Base-by-base conservation (phyloP, 108 stramenopile species). In the Hondaea fermentalgiana region DNA sequence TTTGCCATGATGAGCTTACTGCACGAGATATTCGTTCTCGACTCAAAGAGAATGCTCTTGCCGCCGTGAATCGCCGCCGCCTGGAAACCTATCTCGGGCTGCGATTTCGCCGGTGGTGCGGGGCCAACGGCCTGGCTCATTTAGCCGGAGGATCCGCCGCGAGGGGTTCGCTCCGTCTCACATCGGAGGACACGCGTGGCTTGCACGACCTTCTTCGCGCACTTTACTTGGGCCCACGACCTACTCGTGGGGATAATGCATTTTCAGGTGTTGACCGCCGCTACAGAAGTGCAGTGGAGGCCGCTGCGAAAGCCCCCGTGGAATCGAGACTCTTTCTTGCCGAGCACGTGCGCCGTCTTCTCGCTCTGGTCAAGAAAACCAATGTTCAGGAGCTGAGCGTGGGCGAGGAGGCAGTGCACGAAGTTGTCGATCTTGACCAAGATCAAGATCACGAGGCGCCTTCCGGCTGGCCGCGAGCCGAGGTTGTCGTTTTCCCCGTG, bases 1-100 rank as follows among this genome's bases (percentile, higher is more conserved):
- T 98, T 90, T 97, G 97, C n/a, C 95, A 95, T 88, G 97, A 98
- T 76, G 96, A 97, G 58, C 91, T 91, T 23, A 69, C 64, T 17
- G 64, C 64, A 23, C 64, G 64, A 14, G 64, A 69, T 23, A 69
- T 69, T 69, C 64, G 64, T 17, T 14, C 35, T 16, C 64, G 64
- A 1, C 17, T 69, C 8, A 14, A 23, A 23, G 64, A 17, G 8
- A 17, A 6, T 10, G 64, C 25, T 23, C 35, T 69, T 17, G 42
- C 1, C 21, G 64, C 25, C 10, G 64, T 69, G 10, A 28, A 69
- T 23, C 35, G 42, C 64, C 64, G 64, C 3, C 64, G 64, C 3
- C 64, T 69, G 10, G 64, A 69, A 8, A 69, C 64, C 42, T 69
- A 69, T 17, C 64, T 69, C 64, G 35, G 64, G 21, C 64, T 91